A percentile compares a stretch with the other conserved stretches of the same genome.
These are phyloP conservation scores for Populus euphratica DNA, from an alignment of 345 rosid genomes.

Conservation along the genomic window DNA sequence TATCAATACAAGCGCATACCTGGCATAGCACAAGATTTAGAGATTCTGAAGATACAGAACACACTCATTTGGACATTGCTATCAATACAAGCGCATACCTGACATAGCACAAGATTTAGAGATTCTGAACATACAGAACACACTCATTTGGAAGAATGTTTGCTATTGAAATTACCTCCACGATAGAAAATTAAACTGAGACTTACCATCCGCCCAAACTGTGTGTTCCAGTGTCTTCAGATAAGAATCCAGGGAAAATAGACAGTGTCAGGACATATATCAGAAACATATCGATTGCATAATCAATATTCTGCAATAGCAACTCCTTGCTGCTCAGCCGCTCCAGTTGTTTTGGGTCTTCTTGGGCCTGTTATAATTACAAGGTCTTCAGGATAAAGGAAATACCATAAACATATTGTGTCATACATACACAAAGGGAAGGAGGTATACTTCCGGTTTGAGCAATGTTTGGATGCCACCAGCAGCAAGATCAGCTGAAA, in stretches of 20 bases:
- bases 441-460: slow-evolving; percentile 20
- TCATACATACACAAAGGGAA: neutral
- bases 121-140: neutral
- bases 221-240: slow-evolving; percentile 77
- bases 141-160: too few relatives aligned
- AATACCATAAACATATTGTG: neutral
- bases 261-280: slow-evolving; percentile 61
- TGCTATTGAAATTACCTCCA: neutral
- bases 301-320: slow-evolving; percentile 51
- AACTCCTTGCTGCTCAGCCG: slow-evolving; percentile 54
- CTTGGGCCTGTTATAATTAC: slow-evolving; percentile 22
- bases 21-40: slow-evolving; percentile 18
- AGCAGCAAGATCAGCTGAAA: slow-evolving; percentile 71
- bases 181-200: neutral
- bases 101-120: slow-evolving; percentile 7
- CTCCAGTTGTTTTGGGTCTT: slow-evolving; percentile 26
- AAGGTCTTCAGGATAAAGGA: neutral
- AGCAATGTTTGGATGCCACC: slow-evolving; percentile 51
- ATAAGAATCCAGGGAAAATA: slow-evolving; percentile 84
- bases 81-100: slow-evolving; percentile 77
- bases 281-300: slow-evolving; percentile 53
- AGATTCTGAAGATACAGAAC: neutral
- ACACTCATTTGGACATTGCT: slow-evolving; percentile 32
- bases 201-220: slow-evolving; percentile 64
- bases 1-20: slow-evolving; percentile 73